A percentile compares a stretch with the other conserved stretches of the same genome.
phyloP scores from a whole-genome alignment of 2,329 filamentous ascomycete species.

The Ophiocordyceps camponoti-leonardi region DNA sequence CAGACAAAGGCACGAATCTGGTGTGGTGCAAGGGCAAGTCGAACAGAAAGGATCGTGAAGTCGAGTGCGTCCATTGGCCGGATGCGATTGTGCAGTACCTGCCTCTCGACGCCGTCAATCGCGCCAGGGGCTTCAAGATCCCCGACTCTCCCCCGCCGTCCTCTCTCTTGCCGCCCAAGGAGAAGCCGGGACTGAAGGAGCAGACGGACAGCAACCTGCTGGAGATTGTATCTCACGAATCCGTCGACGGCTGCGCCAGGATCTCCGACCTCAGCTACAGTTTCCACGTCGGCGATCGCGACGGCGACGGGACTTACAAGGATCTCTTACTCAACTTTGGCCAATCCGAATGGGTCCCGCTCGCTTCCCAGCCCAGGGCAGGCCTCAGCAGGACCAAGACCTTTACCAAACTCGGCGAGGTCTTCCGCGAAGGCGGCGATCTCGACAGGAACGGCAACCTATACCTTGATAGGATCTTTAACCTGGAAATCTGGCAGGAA shows the following conservation, averaged over 20 bases:
- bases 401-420: neutral
- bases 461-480: neutral
- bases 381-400: neutral
- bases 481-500: neutral
- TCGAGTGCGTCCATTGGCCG: neutral
- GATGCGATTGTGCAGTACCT: neutral
- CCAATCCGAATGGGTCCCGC: neutral
- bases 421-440: neutral
- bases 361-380: no score
- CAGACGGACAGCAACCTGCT: neutral
- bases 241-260: neutral
- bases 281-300: neutral
- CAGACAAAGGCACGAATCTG: neutral
- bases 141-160: neutral
- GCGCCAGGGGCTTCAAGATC: neutral
- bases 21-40: neutral
- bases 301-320: neutral
- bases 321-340: neutral
- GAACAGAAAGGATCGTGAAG: neutral
- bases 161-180: neutral
- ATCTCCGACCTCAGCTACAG: neutral
- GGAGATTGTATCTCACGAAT: neutral
- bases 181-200: neutral
- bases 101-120: neutral
- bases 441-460: neutral